A percentile compares a stretch with the other conserved stretches of the same genome.
phyloP scores from a whole-genome alignment of 768 basidiomycete genomes.

The Mycena galopus region DNA sequence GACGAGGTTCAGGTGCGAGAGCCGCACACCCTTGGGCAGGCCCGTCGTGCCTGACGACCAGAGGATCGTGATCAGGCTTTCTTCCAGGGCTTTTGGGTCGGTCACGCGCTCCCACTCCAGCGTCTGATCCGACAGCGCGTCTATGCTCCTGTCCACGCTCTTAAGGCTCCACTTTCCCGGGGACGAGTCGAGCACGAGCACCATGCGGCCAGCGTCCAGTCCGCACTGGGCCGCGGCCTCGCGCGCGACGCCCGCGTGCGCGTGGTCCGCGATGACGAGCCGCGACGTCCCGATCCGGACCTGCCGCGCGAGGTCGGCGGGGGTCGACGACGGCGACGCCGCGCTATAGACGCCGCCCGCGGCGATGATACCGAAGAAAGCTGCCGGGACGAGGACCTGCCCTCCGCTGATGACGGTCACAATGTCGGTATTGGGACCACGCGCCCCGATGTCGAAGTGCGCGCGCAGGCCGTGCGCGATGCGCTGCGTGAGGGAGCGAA shows the following conservation, averaged over 20 bases:
- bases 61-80: constrained; percentile 25
- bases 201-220: constrained; percentile 23
- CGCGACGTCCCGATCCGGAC: constrained; percentile 23
- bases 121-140: constrained; percentile 24
- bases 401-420: constrained; percentile 21
- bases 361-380: constrained; percentile 24
- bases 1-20: constrained; percentile 27
- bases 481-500: constrained; percentile 21
- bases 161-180: constrained; percentile 24
- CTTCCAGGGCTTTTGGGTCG: constrained; percentile 21
- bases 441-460: constrained; percentile 20
- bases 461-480: constrained; percentile 21
- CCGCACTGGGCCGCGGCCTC: constrained; percentile 24
- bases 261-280: constrained; percentile 21
- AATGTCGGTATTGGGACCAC: constrained; percentile 18
- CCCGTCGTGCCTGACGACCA: constrained; percentile 27
- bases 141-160: constrained; percentile 20
- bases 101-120: constrained; percentile 25
- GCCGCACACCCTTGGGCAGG: constrained; percentile 26
- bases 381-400: constrained; percentile 19
- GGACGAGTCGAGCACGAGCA: constrained; percentile 24
- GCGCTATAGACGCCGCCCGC: constrained; percentile 21
- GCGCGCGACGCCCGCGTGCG: constrained; percentile 19
- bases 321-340: constrained; percentile 25
- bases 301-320: constrained; percentile 24